phyloP scores from a whole-genome alignment of 1,284 basidiomycete genomes.

The Trametes polyzona region DNA sequence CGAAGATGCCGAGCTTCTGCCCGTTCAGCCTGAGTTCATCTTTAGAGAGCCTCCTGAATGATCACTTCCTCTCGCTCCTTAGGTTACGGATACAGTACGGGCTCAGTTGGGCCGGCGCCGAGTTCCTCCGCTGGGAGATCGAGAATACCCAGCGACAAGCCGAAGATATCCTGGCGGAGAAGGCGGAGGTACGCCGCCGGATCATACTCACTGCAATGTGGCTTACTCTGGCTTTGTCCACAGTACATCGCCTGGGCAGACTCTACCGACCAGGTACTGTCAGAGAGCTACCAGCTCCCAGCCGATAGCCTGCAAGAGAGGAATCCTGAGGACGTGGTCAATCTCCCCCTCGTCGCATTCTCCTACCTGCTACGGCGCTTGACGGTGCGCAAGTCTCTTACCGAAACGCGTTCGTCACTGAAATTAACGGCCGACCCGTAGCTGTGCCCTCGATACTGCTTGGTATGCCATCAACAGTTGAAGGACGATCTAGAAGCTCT shows the following conservation, averaged over 20 bases:
- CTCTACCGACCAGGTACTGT: conserved; percentile 45
- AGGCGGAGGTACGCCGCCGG: conserved; percentile 36
- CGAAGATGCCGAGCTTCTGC: conserved; percentile 42
- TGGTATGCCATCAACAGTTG: conserved; percentile 65
- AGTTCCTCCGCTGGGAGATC: conserved; percentile 49
- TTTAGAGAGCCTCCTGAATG: conserved; percentile 58
- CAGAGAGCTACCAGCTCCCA: conserved; percentile 48
- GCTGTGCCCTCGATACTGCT: conserved; percentile 65
- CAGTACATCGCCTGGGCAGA: conserved; percentile 48
- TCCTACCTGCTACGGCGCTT: conserved; percentile 63
- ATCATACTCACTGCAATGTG: too few species aligned
- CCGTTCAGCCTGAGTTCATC: conserved; percentile 62
- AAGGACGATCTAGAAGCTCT: conserved; percentile 55
- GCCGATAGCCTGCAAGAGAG: conserved; percentile 52
- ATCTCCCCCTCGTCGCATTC: conserved; percentile 60
- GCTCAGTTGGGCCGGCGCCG: conserved; percentile 68
- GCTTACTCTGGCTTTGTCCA: not conserved
- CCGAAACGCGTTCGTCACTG: too few species aligned
- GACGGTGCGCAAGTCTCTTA: conserved; percentile 42
- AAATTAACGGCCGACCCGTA: too few species aligned
- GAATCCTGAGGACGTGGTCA: conserved; percentile 42
- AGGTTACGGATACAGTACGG: conserved; percentile 51
- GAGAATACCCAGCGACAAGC: conserved; percentile 50
- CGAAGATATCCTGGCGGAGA: conserved; percentile 40
- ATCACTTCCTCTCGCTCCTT: conserved; percentile 54